These are phyloP conservation scores for Ampelomyces quisqualis DNA, from an alignment of 2,329 filamentous ascomycete species.

Conservation along the genomic window DNA sequence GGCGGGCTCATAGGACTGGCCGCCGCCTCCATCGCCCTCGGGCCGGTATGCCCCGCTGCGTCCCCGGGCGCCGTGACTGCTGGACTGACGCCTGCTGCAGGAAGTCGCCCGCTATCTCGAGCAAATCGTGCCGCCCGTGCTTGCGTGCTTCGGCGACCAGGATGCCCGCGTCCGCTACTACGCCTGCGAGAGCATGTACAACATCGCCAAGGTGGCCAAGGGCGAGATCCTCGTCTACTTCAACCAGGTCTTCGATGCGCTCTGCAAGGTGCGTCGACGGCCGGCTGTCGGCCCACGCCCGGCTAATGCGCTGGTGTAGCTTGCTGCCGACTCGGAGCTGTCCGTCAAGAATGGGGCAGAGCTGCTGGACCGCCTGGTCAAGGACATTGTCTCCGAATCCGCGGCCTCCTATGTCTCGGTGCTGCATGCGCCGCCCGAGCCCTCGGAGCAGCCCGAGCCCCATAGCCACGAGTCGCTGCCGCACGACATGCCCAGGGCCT, in stretches of 20 bases:
- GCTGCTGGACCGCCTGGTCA: constrained; percentile 87
- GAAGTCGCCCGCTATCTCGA: constrained; percentile 89
- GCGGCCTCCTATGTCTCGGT: constrained; percentile 93
- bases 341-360: constrained; percentile 99
- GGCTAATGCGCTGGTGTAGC: constrained; percentile 54
- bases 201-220: constrained; percentile 98
- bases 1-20: constrained; percentile 94
- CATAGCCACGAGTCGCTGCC: constrained; percentile 23
- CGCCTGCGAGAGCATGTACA: constrained; percentile 99
- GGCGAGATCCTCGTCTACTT: constrained; percentile 97
- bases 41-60: constrained; percentile 65
- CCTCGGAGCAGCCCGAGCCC: constrained; percentile 46
- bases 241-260: constrained; percentile 95
- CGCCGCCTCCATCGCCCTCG: constrained; percentile 91
- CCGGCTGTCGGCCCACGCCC: not conserved
- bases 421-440: constrained; percentile 64
- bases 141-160: constrained; percentile 97
- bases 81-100: constrained; percentile 49
- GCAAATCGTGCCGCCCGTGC: constrained; percentile 91
- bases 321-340: constrained; percentile 91
- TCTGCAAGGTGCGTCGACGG: constrained; percentile 75
- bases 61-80: not conserved
- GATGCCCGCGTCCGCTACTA: constrained; percentile 97
- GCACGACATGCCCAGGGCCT: constrained; percentile 70
- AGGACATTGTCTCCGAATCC: constrained; percentile 94